Evolutionary conservation across 352 stramenopile species (phyloP).

Genomic region (Globisporangium megalacanthum): DNA sequence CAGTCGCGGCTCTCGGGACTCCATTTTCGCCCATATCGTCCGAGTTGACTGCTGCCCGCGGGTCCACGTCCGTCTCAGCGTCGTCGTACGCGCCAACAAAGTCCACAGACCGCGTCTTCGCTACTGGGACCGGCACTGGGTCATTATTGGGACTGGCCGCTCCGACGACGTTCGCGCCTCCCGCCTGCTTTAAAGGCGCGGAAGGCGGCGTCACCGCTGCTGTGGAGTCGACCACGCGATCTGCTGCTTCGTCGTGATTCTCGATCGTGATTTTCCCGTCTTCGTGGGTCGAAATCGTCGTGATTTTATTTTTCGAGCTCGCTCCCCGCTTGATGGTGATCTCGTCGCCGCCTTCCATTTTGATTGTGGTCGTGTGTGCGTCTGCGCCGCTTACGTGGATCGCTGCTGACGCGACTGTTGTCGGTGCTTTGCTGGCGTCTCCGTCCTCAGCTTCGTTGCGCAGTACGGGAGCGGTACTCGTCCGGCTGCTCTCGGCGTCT

Average conservation of each 20-base stretch:
- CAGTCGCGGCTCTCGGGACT: neutral
- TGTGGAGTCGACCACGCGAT: neutral
- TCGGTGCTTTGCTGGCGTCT: neutral
- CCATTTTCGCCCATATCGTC: neutral
- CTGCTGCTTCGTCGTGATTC: conserved; percentile 21
- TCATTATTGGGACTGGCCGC: too few species aligned
- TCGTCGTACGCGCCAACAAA: conserved; percentile 15
- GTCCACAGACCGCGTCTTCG: conserved; percentile 7
- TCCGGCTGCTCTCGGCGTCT: conserved; percentile 3
- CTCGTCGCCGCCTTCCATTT: conserved; percentile 68
- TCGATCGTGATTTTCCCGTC: conserved; percentile 77
- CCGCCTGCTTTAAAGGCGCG: conserved; percentile 1
- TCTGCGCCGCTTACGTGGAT: conserved; percentile 23
- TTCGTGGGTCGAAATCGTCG: conserved; percentile 62
- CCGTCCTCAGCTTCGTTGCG: neutral
- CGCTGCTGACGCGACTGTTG: neutral
- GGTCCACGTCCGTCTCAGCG: conserved; percentile 7
- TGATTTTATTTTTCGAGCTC: conserved; percentile 60
- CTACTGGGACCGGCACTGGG: neutral
- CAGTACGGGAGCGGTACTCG: neutral
- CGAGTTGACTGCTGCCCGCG: conserved; percentile 1
- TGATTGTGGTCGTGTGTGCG: conserved; percentile 62
- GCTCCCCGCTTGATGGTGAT: conserved; percentile 68
- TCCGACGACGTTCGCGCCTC: neutral
- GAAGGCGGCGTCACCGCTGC: neutral